These are phyloP conservation scores for Cryphonectria naterciae DNA, from an alignment of 2,329 filamentous ascomycete species.

Conservation along the genomic window DNA sequence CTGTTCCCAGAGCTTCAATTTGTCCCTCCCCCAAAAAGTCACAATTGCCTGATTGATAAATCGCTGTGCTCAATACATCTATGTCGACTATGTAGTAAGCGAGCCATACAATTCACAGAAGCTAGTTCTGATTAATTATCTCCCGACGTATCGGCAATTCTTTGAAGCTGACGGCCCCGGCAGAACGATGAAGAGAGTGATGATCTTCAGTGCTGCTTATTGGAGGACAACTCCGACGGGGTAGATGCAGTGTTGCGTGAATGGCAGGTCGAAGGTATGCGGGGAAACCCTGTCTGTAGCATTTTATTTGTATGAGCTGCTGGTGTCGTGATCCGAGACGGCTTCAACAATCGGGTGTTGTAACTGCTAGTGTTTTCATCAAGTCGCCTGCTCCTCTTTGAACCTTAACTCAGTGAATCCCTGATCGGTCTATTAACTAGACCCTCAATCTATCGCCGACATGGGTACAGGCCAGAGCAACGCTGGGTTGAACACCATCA, in stretches of 20 bases:
- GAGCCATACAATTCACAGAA: neutral
- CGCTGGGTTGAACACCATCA: neutral
- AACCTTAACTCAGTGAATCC: too few relatives aligned
- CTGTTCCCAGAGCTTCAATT: too few relatives aligned
- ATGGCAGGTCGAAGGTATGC: neutral
- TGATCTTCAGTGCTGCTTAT: neutral
- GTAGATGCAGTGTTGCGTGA: neutral
- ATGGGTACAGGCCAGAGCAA: neutral
- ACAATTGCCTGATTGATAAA: too few relatives aligned
- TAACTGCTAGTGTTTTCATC: neutral
- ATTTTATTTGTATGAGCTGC: neutral
- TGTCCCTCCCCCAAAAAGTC: too few relatives aligned
- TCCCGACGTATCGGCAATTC: neutral
- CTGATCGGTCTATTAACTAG: neutral
- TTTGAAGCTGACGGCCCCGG: neutral
- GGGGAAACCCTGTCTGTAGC: neutral
- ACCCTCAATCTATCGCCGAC: neutral
- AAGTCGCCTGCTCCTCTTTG: neutral
- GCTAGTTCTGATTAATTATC: too few relatives aligned
- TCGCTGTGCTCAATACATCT: too few relatives aligned
- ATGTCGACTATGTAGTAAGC: too few relatives aligned
- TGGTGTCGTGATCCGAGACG: neutral
- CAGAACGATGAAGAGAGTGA: neutral
- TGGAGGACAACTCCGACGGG: neutral
- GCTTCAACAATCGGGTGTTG: neutral